Conservation (phyloP, 2,329 filamentous ascomycete species). For the Fusarium sp. region DNA sequence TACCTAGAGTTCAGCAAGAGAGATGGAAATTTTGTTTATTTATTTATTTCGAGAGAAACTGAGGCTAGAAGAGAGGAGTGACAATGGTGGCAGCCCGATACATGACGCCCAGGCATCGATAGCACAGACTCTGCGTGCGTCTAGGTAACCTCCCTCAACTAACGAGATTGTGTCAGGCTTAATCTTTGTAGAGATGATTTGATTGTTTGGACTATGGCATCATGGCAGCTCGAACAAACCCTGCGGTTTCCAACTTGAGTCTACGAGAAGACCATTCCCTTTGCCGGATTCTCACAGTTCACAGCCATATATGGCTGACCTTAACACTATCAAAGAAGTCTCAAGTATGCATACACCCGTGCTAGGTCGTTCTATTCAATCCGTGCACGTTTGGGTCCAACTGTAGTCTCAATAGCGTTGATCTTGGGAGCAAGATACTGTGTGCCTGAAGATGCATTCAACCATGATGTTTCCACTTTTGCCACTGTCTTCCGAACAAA, state of each 20-base stretch:
- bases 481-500: conserved; percentile 65
- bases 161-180: not conserved
- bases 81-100: not conserved
- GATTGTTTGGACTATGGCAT: not conserved
- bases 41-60: not conserved
- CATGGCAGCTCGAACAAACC: not conserved
- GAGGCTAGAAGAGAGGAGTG: not conserved
- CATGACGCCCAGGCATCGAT: not conserved
- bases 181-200: not conserved
- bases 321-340: not conserved
- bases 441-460: conserved; percentile 40
- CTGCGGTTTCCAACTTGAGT: not conserved
- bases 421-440: conserved; percentile 52
- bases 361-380: conserved; percentile 7
- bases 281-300: not conserved
- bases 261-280: not conserved
- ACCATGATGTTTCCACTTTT: conserved; percentile 66
- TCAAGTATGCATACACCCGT: not conserved
- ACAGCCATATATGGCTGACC: not conserved
- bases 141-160: not conserved
- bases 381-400: conserved; percentile 49
- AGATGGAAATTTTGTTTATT: not conserved
- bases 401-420: conserved; percentile 49
- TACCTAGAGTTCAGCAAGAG: not conserved
- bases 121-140: not conserved